Base-by-base conservation (phyloP, 129 eudicot species). In the Tagetes patula region DNA sequence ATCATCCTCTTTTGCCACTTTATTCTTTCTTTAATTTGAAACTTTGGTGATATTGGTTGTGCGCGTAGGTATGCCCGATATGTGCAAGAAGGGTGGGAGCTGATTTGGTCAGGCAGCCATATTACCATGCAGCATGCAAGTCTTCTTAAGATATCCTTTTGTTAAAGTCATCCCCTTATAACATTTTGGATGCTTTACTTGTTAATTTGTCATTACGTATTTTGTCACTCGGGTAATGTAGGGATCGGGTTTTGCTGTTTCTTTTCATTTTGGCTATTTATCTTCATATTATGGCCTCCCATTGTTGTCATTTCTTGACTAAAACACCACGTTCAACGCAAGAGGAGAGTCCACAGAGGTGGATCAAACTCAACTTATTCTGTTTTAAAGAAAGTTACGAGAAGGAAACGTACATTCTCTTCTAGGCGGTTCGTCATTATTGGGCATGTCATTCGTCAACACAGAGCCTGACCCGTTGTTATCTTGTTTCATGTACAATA, bases 131-230 rank as follows among this genome's bases (percentile, higher is more conserved):
- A 92, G 74, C 96, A 92, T 76, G 96, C 87, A 53, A 92, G 75
- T 75, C 84, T 92, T 71, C 85, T 92, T 66, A 89, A 87, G 60
- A 87, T 92, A 92, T 92, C 98, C 96, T 92, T 87, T 69, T 47
- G 56, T 48, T 68, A 14, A 14, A 40, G 36, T 52, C 39, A 54
- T 47, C 63, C 27, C 43, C 8, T 65, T 43, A 43, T 13, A 32
- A 59, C 8, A 32, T 75, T 38, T 7, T 42, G 11, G 71, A 69
- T 50, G 55, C 33, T 54, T 63, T 69, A 12, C 48, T 48, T 41
- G 43, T 68, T 20, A 20, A 20, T 20, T 20, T 20, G 27, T 20
- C 7, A 9, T 45, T 75, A 30, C n/a, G 8, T 70, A 6, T 11
- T 63, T 37, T 73, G 20, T 52, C 50, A 49, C 30, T 43, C 14